A percentile compares a stretch with the other conserved stretches of the same genome.
Conservation (phyloP, 2,329 filamentous ascomycete genomes). For the Gaeumannomyces tritici region DNA sequence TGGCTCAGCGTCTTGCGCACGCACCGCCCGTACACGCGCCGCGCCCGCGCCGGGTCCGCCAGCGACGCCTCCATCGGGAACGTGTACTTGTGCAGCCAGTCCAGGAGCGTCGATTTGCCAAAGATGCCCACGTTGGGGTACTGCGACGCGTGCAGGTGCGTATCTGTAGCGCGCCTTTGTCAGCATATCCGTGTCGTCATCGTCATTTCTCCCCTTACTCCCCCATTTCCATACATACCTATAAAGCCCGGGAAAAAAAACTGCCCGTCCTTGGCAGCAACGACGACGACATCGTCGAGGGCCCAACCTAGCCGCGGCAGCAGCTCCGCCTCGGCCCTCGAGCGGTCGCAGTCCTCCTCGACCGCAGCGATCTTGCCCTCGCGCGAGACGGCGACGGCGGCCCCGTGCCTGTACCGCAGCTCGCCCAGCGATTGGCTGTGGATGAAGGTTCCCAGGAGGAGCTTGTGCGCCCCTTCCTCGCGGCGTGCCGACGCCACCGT, state of each 20-base stretch:
- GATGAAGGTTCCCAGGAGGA: constrained; percentile 47
- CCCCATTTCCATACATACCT: constrained; percentile 31
- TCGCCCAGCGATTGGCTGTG: constrained; percentile 37
- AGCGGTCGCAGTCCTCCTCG: constrained; percentile 23
- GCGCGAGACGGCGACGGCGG: constrained; percentile 39
- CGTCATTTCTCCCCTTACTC: too few species aligned
- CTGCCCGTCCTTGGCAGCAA: constrained; percentile 34
- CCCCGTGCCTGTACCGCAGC: constrained; percentile 40
- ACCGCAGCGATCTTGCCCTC: constrained; percentile 41
- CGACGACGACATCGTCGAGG: constrained; percentile 25
- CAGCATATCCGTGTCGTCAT: background rate
- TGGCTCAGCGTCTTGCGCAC: constrained; percentile 74
- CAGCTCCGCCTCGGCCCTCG: constrained; percentile 22
- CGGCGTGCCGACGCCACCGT: background rate
- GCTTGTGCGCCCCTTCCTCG: constrained; percentile 19
- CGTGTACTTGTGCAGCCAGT: constrained; percentile 91
- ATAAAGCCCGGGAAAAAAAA: constrained; percentile 85
- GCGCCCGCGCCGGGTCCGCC: constrained; percentile 50
- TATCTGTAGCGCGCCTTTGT: constrained; percentile 48
- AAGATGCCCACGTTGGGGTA: constrained; percentile 93
- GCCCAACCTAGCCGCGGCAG: constrained; percentile 36
- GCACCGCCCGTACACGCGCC: constrained; percentile 65
- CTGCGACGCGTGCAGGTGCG: constrained; percentile 90
- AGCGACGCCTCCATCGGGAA: constrained; percentile 86
- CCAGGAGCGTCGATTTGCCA: constrained; percentile 81